A percentile compares a stretch with the other conserved stretches of the same genome.
Conservation (phyloP, 2,329 filamentous ascomycete genomes). For the Penicillium sp. region DNA sequence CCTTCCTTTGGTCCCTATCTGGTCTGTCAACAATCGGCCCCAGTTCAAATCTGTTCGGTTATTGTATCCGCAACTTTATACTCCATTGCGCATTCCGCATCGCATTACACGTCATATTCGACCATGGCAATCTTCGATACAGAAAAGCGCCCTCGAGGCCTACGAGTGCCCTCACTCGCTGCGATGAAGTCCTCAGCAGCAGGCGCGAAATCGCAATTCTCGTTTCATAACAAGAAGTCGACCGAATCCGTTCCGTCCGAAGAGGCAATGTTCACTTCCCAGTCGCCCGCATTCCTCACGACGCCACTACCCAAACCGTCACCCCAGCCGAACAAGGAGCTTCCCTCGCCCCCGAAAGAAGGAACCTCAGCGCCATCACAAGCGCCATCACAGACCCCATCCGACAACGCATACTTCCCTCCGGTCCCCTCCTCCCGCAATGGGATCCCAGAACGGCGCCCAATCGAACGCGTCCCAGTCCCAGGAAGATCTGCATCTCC, state of each 20-base stretch:
- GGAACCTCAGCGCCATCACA: neutral
- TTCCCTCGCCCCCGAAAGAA: constrained; percentile 11
- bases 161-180: constrained; percentile 34
- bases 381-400: neutral
- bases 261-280: constrained; percentile 2
- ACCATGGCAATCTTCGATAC: constrained; percentile 35
- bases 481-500: neutral
- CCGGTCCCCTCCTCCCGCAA: neutral
- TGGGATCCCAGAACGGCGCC: constrained; percentile 1
- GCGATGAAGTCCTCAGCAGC: constrained; percentile 26
- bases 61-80: neutral
- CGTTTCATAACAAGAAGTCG: constrained; percentile 23
- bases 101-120: neutral
- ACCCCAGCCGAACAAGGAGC: constrained; percentile 21
- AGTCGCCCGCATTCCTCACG: constrained; percentile 9
- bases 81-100: neutral
- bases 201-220: constrained; percentile 25
- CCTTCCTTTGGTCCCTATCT: too few species aligned
- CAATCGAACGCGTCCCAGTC: constrained; percentile 6
- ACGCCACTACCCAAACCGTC: constrained; percentile 29
- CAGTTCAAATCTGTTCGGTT: neutral
- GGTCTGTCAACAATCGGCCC: neutral
- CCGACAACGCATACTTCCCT: constrained; percentile 11
- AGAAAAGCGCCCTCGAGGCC: constrained; percentile 34
- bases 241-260: constrained; percentile 18